Conservation (phyloP, 2,329 filamentous ascomycete genomes). For the Colletotrichum magnum region DNA sequence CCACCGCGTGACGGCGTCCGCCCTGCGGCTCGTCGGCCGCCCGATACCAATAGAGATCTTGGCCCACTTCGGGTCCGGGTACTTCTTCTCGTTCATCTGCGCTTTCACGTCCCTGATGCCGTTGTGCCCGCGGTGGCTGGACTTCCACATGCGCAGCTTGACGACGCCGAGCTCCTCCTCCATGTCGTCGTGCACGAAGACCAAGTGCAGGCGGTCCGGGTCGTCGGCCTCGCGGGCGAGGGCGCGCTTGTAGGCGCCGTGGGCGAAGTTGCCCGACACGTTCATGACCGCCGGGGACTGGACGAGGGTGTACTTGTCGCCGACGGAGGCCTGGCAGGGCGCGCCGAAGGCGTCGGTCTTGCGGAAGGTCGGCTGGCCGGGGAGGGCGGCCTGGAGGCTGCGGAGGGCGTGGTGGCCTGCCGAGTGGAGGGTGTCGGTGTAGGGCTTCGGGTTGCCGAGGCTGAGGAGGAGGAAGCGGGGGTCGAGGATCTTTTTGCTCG, state of each 20-base stretch:
- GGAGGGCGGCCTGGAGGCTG: slow-evolving; percentile 67
- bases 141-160: slow-evolving; percentile 72
- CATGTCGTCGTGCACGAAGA: slow-evolving; percentile 91
- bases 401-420: slow-evolving; percentile 86
- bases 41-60: slow-evolving; percentile 89
- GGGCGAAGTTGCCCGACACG: slow-evolving; percentile 79
- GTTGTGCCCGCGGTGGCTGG: slow-evolving; percentile 80
- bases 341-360: slow-evolving; percentile 61
- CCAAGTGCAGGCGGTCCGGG: slow-evolving; percentile 63
- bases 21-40: slow-evolving; percentile 79
- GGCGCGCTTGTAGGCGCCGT: slow-evolving; percentile 74
- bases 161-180: slow-evolving; percentile 80
- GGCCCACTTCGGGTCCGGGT: slow-evolving; percentile 59
- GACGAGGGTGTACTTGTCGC: slow-evolving; percentile 74
- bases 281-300: slow-evolving; percentile 90
- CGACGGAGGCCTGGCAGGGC: slow-evolving; percentile 63
- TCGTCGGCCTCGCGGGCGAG: slow-evolving; percentile 53
- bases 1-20: slow-evolving; percentile 78
- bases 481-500: slow-evolving; percentile 28
- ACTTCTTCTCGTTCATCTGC: slow-evolving; percentile 59
- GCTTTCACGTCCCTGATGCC: slow-evolving; percentile 78
- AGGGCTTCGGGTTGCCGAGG: slow-evolving; percentile 85
- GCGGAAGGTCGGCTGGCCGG: slow-evolving; percentile 62
- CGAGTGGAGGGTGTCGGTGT: slow-evolving; percentile 85
- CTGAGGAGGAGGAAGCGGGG: slow-evolving; percentile 83